phyloP scores from a whole-genome alignment of 2,329 filamentous ascomycete species.

The Pseudodiploospora longispora region DNA sequence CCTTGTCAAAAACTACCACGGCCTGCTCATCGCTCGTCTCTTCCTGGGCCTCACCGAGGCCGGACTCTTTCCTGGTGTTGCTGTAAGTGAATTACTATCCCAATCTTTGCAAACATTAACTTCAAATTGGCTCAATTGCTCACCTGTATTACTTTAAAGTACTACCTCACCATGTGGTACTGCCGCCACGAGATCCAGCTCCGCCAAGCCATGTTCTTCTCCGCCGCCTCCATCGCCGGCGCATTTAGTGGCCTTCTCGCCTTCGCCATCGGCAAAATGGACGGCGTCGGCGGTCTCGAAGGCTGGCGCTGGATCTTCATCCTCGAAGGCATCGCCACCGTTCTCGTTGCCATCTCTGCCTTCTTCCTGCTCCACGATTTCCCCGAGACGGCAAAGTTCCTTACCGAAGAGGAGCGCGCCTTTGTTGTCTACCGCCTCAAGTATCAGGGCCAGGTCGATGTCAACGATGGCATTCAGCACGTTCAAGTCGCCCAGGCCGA shows the following conservation, averaged over 20 bases:
- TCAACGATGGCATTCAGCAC: constrained; percentile 1
- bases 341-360: constrained; percentile 55
- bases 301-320: constrained; percentile 63
- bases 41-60: constrained; percentile 59
- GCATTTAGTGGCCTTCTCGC: constrained; percentile 68
- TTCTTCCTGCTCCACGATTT: constrained; percentile 75
- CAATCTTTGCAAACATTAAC: too few relatives aligned
- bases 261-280: constrained; percentile 62
- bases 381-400: constrained; percentile 68
- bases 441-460: constrained; percentile 43
- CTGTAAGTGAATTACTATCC: constrained; percentile 31
- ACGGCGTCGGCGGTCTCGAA: constrained; percentile 49
- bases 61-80: constrained; percentile 57
- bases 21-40: constrained; percentile 43
- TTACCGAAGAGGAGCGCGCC: constrained; percentile 60
- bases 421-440: constrained; percentile 65
- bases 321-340: constrained; percentile 61
- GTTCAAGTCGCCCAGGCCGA: constrained; percentile 55
- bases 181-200: constrained; percentile 47
- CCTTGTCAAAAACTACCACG: constrained; percentile 40
- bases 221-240: constrained; percentile 69
- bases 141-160: constrained; percentile 18
- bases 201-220: constrained; percentile 68
- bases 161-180: constrained; percentile 53
- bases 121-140: too few relatives aligned